Percentiles rank a stretch among this genome's conserved stretches.
Evolutionary conservation across 169 alveolate species (phyloP).

Genomic region (Eimeria falciformis): DNA sequence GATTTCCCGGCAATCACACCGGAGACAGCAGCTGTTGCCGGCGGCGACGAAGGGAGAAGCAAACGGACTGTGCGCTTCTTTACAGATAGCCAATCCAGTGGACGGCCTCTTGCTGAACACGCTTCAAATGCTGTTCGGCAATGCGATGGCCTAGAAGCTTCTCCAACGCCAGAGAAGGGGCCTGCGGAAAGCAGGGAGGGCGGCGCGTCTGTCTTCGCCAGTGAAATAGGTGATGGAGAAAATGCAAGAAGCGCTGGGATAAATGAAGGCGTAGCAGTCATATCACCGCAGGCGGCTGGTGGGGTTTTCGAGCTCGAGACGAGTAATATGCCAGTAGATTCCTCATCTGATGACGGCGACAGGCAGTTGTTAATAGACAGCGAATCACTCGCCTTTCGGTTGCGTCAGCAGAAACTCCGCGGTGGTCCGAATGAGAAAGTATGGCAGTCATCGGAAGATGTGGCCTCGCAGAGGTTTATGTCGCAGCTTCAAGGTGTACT

Average conservation of each 20-base stretch:
- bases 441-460: not conserved
- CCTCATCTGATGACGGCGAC: too few relatives aligned
- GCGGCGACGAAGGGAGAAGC: not conserved
- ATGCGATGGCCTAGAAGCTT: too few relatives aligned
- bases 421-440: not conserved
- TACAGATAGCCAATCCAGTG: not conserved
- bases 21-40: not conserved
- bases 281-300: not conserved
- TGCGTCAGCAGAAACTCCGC: not conserved
- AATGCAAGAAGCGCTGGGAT: not conserved
- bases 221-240: not conserved
- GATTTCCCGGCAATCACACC: not conserved
- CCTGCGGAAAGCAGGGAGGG: not conserved
- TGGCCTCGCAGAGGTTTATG: slow-evolving; percentile 30
- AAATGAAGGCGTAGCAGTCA: not conserved
- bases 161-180: too few relatives aligned
- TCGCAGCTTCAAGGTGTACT: slow-evolving; percentile 48
- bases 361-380: too few relatives aligned
- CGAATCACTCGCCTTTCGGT: not conserved
- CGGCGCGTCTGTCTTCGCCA: not conserved
- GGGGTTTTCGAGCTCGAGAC: slow-evolving; percentile 10
- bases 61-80: slow-evolving; percentile 6
- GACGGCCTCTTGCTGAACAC: not conserved
- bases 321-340: too few relatives aligned
- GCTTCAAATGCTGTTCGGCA: not conserved